A percentile compares a stretch with the other conserved stretches of the same genome.
Evolutionary conservation across 192 early-diverging fungal genomes (phyloP).

Genomic region (Gigaspora rosea): DNA sequence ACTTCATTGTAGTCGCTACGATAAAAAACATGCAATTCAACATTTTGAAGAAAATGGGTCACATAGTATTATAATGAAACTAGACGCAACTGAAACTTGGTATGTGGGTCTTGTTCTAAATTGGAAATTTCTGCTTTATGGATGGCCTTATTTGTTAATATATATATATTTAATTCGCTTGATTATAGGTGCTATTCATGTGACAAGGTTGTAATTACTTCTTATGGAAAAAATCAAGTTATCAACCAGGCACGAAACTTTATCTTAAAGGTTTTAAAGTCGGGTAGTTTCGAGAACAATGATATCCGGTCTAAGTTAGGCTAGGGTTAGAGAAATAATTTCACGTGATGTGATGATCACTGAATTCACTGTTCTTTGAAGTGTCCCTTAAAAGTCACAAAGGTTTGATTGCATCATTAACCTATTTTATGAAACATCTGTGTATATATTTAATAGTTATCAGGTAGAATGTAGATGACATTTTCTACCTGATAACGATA

Average conservation of each 20-base stretch:
- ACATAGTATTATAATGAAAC: conserved; percentile 36
- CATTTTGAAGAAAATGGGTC: conserved; percentile 33
- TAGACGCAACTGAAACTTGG: conserved; percentile 37
- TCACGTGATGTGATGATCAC: too few relatives aligned
- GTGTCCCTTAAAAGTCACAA: too few relatives aligned
- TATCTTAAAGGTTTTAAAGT: conserved; percentile 18
- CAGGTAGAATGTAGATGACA: too few relatives aligned
- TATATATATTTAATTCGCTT: neutral
- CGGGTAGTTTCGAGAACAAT: too few relatives aligned
- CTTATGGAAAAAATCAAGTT: conserved; percentile 36
- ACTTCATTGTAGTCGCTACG: conserved; percentile 36
- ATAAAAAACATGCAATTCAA: conserved; percentile 31
- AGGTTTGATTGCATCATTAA: neutral
- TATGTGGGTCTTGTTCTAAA: neutral
- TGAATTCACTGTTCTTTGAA: too few relatives aligned
- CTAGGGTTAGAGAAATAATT: too few relatives aligned
- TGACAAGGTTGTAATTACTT: conserved; percentile 24
- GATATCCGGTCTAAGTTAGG: too few relatives aligned
- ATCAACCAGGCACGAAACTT: conserved; percentile 30
- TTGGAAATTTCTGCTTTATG: too few relatives aligned
- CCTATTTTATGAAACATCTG: too few relatives aligned
- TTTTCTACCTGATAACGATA: too few relatives aligned
- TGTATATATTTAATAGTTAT: too few relatives aligned
- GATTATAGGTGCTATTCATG: conserved; percentile 41
- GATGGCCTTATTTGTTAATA: too few relatives aligned